Evolutionary conservation across 345 rosid species (phyloP), one percentile per base, ranked within the genome.

Genomic region (Murraya paniculata): DNA sequence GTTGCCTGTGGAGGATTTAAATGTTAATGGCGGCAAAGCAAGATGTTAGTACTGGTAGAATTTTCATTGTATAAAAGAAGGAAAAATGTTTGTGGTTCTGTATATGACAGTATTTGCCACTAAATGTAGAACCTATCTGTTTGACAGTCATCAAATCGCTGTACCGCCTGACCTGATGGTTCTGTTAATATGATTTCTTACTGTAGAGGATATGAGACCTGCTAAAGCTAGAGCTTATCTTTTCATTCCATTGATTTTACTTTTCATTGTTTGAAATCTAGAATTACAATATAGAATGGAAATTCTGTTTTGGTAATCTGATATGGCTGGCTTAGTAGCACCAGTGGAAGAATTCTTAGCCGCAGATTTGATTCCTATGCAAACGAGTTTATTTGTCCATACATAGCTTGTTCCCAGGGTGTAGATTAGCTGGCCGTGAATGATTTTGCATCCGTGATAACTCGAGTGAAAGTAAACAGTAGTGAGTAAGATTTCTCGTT

Each of bases 1-100:
- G 9, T 87, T 56, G 89, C 78, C n/a, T 92, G 97, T 84, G 82
- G 89, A 31, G 97, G 98, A 71, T 91, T 90, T 81, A 91, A 87
- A 83, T 94, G 98, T 80, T 88, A 78, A 74, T 45, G 38, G 30
- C 10, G 21, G 18, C 14, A 35, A 35, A 55, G 39, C 50, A 27
- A 41, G 39, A 41, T 30, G 50, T 6, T 19, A 9, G 50, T 28
- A 16, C 22, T 13, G 19, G 31, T 68, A 69, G 50, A 22, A 70
- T 66, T 64, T 24, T 14, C 7, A 35, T 8, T n/a, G 24, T 62
- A 28, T 16, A 69, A 25, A 79, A 71, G 35, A 18, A 4, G 33
- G 24, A 38, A 16, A 33, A 39, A 27, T 74, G 76, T 65, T 72
- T 11, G 18, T 48, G 48, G 71, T 48, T 31, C 50, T 58, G 71